A percentile compares a stretch with the other conserved stretches of the same genome.
Evolutionary conservation across 768 basidiomycete genomes (phyloP).

Genomic region (Boletus rubescentipes): DNA sequence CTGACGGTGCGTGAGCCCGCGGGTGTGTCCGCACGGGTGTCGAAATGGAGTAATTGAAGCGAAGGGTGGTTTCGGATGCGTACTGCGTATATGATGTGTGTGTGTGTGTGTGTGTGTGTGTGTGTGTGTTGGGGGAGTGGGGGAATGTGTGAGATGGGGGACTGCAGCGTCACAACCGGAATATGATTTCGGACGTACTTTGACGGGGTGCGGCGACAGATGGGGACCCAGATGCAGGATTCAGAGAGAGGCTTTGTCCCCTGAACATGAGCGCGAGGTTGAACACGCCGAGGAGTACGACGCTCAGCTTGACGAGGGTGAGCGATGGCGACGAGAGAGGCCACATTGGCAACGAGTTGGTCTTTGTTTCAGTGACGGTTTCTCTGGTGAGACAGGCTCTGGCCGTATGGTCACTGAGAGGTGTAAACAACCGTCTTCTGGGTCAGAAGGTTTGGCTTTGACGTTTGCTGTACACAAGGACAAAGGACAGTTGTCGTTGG

Average conservation of each 20-base stretch:
- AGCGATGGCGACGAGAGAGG: conserved; percentile 1
- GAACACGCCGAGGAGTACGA: conserved; percentile 19
- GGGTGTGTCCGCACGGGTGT: background rate
- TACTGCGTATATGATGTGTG: conserved; percentile 14
- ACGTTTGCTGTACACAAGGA: too few relatives aligned
- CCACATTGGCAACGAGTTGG: background rate
- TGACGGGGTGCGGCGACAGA: conserved; percentile 7
- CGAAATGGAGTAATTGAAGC: conserved; percentile 18
- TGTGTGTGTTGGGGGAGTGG: background rate
- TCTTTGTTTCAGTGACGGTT: too few relatives aligned
- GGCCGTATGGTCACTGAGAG: too few relatives aligned
- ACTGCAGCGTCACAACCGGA: background rate
- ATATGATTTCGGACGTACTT: conserved; percentile 8
- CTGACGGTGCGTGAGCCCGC: background rate
- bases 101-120: background rate
- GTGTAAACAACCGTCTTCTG: too few relatives aligned
- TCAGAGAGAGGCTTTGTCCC: background rate
- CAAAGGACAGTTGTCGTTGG: too few relatives aligned
- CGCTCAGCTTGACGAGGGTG: conserved; percentile 20
- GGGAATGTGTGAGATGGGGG: background rate
- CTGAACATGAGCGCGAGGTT: conserved; percentile 16
- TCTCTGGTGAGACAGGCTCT: too few relatives aligned
- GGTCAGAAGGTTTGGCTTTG: too few relatives aligned
- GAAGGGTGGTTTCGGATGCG: conserved; percentile 8
- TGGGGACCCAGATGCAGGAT: background rate